Evolutionary conservation across 768 basidiomycete species (phyloP).

Genomic region (Boletus vinaceobasis): DNA sequence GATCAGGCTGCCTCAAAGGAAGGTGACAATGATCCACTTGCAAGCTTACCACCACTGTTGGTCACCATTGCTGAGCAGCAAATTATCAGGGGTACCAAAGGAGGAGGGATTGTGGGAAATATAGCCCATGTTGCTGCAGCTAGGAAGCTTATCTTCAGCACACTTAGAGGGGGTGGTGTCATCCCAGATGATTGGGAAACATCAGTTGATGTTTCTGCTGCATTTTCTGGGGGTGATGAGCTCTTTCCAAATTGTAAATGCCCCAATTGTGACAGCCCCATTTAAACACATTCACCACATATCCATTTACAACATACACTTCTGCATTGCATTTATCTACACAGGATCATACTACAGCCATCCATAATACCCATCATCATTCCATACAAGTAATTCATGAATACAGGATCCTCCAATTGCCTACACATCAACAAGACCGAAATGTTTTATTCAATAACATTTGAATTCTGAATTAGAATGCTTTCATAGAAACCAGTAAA

Average conservation of each 20-base stretch:
- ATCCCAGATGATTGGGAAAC: constrained; percentile 44
- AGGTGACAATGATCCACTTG: not conserved
- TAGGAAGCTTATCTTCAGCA: constrained; percentile 43
- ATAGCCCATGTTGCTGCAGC: constrained; percentile 44
- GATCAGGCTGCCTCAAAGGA: not conserved
- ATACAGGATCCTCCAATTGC: not conserved
- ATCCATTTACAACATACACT: not conserved
- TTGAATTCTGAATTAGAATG: constrained; percentile 11
- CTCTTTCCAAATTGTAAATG: constrained; percentile 35
- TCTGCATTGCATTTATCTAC: not conserved
- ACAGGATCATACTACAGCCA: not conserved
- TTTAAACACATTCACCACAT: constrained; percentile 25
- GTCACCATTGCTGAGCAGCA: constrained; percentile 49
- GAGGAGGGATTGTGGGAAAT: constrained; percentile 51
- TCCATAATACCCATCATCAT: not conserved
- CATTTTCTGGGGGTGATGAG: constrained; percentile 17
- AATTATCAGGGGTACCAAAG: constrained; percentile 44
- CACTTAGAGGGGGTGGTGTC: constrained; percentile 24
- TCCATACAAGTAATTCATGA: not conserved
- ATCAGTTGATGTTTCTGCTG: constrained; percentile 19
- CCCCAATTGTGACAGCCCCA: constrained; percentile 43
- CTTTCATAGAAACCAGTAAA: not conserved
- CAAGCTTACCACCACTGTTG: constrained; percentile 36
- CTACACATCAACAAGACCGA: not conserved
- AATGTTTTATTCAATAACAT: not conserved